phyloP scores from a whole-genome alignment of 2,329 filamentous ascomycete genomes.

The Claviceps lovelessii region DNA sequence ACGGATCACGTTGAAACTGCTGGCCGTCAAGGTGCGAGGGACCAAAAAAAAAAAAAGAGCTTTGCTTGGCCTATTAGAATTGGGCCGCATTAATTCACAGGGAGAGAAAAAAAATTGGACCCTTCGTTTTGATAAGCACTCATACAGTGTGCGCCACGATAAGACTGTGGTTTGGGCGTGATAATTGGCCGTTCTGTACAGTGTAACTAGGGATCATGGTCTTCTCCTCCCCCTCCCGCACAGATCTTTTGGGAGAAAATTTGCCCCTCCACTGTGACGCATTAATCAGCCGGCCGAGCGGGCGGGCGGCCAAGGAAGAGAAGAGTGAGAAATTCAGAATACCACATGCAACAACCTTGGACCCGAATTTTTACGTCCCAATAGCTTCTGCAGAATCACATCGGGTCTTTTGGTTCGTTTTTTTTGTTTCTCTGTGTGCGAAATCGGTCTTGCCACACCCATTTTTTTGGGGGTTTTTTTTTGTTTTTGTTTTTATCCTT shows the following conservation, averaged over 20 bases:
- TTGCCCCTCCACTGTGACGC: conserved; percentile 34
- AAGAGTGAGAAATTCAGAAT: not conserved
- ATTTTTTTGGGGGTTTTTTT: no score
- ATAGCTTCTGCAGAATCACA: not conserved
- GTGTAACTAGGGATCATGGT: conserved; percentile 12
- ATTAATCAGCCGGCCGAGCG: conserved; percentile 22
- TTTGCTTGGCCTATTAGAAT: conserved; percentile 5
- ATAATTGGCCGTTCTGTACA: conserved; percentile 7
- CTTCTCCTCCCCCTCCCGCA: conserved; percentile 2
- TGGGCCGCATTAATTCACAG: conserved; percentile 9
- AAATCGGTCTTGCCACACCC: not conserved
- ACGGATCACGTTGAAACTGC: not conserved
- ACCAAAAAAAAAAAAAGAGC: conserved; percentile 1
- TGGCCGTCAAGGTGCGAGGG: conserved; percentile 1
- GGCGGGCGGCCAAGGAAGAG: not conserved
- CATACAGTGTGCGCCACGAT: conserved; percentile 10
- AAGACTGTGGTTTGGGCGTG: conserved; percentile 14
- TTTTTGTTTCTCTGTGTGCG: not conserved
- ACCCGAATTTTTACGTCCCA: not conserved
- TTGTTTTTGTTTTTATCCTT: no score
- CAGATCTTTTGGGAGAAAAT: conserved; percentile 19
- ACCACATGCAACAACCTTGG: not conserved
- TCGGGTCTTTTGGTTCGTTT: not conserved
- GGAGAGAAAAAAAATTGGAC: conserved; percentile 14
- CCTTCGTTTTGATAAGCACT: conserved; percentile 11